A percentile compares a stretch with the other conserved stretches of the same genome.
Conservation (phyloP, 179 eudicot genomes). For the Patellifolia procumbens region DNA sequence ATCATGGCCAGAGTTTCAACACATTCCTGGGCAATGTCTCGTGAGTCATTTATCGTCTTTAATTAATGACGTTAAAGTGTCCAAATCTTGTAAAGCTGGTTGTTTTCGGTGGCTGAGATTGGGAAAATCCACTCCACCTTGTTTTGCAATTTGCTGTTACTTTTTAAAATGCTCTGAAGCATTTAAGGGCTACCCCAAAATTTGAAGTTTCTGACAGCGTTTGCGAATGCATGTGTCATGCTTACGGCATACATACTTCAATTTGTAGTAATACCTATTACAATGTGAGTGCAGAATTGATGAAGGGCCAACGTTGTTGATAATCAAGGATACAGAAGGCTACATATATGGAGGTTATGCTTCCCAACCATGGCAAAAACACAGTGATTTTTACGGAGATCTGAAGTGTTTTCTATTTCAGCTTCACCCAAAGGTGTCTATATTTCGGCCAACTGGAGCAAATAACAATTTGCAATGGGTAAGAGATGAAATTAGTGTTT, state of each 20-base stretch:
- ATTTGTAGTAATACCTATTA: not conserved
- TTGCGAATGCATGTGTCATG: not conserved
- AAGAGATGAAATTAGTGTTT: slow-evolving; percentile 24
- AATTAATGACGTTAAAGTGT: not conserved
- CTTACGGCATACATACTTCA: not conserved
- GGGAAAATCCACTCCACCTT: not conserved
- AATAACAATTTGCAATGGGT: slow-evolving; percentile 91
- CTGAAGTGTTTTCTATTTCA: slow-evolving; percentile 86
- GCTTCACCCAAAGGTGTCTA: slow-evolving; percentile 70
- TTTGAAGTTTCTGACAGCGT: not conserved
- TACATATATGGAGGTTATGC: slow-evolving; percentile 89
- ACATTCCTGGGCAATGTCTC: slow-evolving; percentile 76
- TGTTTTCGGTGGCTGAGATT: not conserved
- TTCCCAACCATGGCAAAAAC: slow-evolving; percentile 91
- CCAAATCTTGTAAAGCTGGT: not conserved
- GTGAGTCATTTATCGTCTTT: slow-evolving; percentile 51
- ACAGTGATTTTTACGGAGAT: slow-evolving; percentile 88
- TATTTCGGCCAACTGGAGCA: slow-evolving; percentile 85
- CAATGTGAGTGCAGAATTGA: slow-evolving; percentile 56
- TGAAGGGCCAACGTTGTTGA: slow-evolving; percentile 72
- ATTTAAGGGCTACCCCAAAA: not conserved
- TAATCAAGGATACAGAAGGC: slow-evolving; percentile 85
- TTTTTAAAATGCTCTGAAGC: not conserved
- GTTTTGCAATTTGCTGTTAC: not conserved
- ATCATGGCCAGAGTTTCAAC: slow-evolving; percentile 80